Conservation (phyloP, 306 rosid species). For the Biancaea sappan region DNA sequence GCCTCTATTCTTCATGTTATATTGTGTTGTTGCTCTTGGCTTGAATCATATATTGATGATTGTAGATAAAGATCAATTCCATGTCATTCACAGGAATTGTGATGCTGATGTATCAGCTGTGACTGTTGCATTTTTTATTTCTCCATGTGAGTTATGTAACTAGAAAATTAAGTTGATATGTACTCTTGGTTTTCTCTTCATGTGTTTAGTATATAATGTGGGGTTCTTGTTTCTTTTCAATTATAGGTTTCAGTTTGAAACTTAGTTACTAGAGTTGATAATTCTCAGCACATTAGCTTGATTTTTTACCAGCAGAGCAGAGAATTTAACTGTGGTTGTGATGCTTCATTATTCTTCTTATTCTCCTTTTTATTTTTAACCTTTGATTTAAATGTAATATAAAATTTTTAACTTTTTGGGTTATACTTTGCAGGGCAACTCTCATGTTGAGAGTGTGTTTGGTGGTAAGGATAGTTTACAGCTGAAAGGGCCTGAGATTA, state of each 20-base stretch:
- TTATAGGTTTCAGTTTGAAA: not conserved
- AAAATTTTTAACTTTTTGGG: slow-evolving; percentile 26
- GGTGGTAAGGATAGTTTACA: slow-evolving; percentile 74
- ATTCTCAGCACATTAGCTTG: not conserved
- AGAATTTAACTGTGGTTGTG: slow-evolving; percentile 27
- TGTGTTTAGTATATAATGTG: not conserved
- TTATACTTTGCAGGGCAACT: slow-evolving; percentile 68
- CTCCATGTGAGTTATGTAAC: not conserved
- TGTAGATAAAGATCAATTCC: not conserved
- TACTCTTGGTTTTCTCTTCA: not conserved
- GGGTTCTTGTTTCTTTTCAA: not conserved
- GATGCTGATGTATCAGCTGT: slow-evolving; percentile 11
- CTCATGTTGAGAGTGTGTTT: slow-evolving; percentile 72
- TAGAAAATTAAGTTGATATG: slow-evolving; percentile 4
- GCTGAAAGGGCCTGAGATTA: slow-evolving; percentile 71
- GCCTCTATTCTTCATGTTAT: not conserved
- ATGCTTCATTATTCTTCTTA: not conserved
- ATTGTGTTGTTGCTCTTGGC: not conserved
- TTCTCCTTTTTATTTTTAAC: not conserved
- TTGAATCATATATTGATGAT: not conserved
- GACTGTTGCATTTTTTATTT: not conserved
- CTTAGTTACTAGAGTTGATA: not conserved
- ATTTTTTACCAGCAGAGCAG: not conserved
- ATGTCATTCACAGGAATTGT: slow-evolving; percentile 1
- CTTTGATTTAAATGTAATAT: not conserved